Percentiles rank a stretch among this genome's conserved stretches.
These are phyloP conservation scores for Pestalotiopsis sp. DNA, from an alignment of 2,329 filamentous ascomycete genomes.

Conservation along the genomic window DNA sequence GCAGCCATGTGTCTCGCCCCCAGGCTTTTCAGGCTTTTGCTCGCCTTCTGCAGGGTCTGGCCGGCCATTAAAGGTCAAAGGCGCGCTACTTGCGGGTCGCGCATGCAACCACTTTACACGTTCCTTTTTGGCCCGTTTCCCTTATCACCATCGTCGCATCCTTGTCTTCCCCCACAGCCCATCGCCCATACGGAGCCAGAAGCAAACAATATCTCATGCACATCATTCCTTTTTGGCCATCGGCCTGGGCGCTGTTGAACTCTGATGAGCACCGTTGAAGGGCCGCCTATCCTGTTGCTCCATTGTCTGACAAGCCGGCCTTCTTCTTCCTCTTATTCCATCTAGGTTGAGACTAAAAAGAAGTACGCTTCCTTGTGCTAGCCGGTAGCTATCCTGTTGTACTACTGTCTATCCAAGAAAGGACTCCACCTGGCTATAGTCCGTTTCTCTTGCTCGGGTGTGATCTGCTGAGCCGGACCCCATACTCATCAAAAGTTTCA, in stretches of 20 bases:
- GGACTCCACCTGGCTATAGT: constrained; percentile 28
- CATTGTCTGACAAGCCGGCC: constrained; percentile 23
- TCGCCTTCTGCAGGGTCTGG: constrained; percentile 16
- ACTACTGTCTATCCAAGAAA: constrained; percentile 15
- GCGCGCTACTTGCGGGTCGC: constrained; percentile 24
- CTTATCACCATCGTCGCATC: constrained; percentile 10
- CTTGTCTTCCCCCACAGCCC: constrained; percentile 10
- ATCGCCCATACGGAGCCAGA: neutral
- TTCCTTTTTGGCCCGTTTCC: constrained; percentile 14
- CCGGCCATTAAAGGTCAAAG: constrained; percentile 22
- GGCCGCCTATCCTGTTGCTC: constrained; percentile 28
- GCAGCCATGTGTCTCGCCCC: constrained; percentile 27
- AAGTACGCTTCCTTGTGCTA: constrained; percentile 19
- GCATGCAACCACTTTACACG: constrained; percentile 39
- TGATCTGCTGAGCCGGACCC: constrained; percentile 30
- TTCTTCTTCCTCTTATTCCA: constrained; percentile 20
- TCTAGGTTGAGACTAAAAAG: neutral
- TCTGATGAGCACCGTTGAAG: constrained; percentile 1
- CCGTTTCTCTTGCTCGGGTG: constrained; percentile 27
- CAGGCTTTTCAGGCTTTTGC: constrained; percentile 12
- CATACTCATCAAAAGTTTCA: constrained; percentile 29
- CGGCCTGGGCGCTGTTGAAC: neutral
- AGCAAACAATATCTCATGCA: constrained; percentile 16
- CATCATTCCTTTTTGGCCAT: constrained; percentile 9
- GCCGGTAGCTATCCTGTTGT: neutral